Percentiles rank a stretch among this genome's conserved stretches.
These are phyloP conservation scores for Rubroboletus pulcherrimus DNA, from an alignment of 768 basidiomycete genomes.

Conservation along the genomic window DNA sequence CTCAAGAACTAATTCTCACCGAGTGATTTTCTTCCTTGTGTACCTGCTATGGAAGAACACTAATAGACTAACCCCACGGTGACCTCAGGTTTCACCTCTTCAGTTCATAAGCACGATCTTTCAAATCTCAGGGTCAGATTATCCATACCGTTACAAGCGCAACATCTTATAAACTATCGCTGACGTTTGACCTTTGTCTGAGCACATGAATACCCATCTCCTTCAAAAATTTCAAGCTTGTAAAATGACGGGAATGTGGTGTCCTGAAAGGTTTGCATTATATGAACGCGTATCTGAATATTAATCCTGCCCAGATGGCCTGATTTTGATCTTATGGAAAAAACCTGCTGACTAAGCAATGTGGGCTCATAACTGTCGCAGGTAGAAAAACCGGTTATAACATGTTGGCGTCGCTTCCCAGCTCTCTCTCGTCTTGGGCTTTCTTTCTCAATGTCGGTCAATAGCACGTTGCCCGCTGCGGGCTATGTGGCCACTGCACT, in stretches of 20 bases:
- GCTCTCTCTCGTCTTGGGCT: neutral
- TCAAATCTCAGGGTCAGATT: too few relatives aligned
- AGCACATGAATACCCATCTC: neutral
- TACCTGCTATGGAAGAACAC: too few relatives aligned
- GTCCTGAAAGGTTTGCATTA: neutral
- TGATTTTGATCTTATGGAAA: conserved; percentile 9
- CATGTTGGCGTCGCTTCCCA: neutral
- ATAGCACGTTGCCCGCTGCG: conserved; percentile 17
- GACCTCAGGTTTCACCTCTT: too few relatives aligned
- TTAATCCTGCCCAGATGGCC: conserved; percentile 4
- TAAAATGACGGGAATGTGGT: neutral
- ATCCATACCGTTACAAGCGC: too few relatives aligned
- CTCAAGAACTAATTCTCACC: too few relatives aligned
- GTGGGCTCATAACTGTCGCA: neutral
- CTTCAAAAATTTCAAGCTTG: neutral
- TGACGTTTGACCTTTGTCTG: neutral
- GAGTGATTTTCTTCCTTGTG: too few relatives aligned
- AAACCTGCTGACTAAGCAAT: conserved; percentile 24
- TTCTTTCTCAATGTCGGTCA: conserved; percentile 24
- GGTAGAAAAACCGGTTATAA: conserved; percentile 4
- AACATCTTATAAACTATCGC: neutral
- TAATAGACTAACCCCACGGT: too few relatives aligned
- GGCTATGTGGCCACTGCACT: conserved; percentile 26
- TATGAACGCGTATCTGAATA: too few relatives aligned
- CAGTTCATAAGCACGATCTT: too few relatives aligned